Base-by-base conservation (phyloP, 2,329 filamentous ascomycete species). In the Paecilomyces formosus region DNA sequence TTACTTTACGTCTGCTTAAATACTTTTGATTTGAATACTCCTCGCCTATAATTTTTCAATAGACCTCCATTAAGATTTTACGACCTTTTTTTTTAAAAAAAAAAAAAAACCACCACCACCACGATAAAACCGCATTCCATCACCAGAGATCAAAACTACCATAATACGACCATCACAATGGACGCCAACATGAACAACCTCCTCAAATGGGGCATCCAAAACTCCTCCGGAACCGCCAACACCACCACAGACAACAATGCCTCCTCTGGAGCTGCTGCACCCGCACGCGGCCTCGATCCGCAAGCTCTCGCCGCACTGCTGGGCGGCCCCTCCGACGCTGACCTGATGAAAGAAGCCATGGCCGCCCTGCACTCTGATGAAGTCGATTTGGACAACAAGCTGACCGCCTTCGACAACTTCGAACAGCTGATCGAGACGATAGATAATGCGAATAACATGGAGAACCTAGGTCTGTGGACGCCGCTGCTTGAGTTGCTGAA, bases 371-470 rank as follows among this genome's bases (percentile, higher is more conserved):
- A 80, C 9, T 85, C 85, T 18, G 78, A 85, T 8, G 82, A 88
- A 58, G 78, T 88, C 58, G 82, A 84, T 3, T 80, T 93, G 55
- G 88, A 91, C 51, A 85, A 90, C 75, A 91, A 90, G 73, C 76
- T 95, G 57, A 84, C 87, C 59, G 92, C 92, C 39, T 95, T 96
- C 75, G 92, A 96, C 82, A 96, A 97, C 78, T 88, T 97, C 62
- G 92, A 96, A 78, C 90, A 96, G 74, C 81, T 96, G 60, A 88
- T 97, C 68, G 92, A 97, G 79, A 86, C 85, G 62, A 85, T 97
- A 66, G 94, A 99, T 81, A 99, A 99, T 74, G 93, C 94, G 59
- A 99, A 97, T 80, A 95, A 97, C 76, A 84, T 99, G 66, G 86
- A 86, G 64, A 83, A 83, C 28, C 78, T 97, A 21, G 82, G 83